Evolutionary conservation across 345 rosid genomes (phyloP).

Genomic region (Conringia planisiliqua): DNA sequence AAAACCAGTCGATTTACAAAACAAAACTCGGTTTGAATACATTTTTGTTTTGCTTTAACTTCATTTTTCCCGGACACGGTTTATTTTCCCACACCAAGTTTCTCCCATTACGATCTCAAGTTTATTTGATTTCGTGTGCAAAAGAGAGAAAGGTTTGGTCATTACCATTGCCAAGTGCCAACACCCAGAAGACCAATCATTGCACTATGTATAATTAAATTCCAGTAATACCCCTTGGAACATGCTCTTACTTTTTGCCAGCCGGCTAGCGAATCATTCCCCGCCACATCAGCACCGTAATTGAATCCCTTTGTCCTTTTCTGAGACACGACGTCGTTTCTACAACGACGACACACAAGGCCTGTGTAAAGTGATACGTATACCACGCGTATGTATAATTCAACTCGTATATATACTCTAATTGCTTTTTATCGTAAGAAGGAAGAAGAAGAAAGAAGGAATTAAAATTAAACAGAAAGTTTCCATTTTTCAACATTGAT

Average conservation of each 20-base stretch:
- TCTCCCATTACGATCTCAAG: no score
- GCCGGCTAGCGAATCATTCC: conserved; percentile 9
- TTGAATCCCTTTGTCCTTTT: not conserved
- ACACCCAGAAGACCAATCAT: conserved; percentile 3
- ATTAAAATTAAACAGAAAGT: not conserved
- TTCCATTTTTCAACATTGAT: not conserved
- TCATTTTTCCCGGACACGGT: no score
- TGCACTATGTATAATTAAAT: not conserved
- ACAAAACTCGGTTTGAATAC: no score
- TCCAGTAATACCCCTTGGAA: not conserved
- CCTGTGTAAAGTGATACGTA: not conserved
- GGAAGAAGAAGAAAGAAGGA: conserved; percentile 1
- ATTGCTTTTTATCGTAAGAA: not conserved
- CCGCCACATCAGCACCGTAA: conserved; percentile 4
- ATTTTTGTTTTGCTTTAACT: no score
- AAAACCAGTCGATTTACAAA: no score
- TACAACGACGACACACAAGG: not conserved
- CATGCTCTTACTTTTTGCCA: conserved; percentile 23
- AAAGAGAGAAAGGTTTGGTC: not conserved
- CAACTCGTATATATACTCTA: not conserved
- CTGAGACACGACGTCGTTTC: not conserved
- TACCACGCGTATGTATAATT: not conserved
- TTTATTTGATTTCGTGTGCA: no score
- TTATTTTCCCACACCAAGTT: no score
- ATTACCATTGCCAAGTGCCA: not conserved